A percentile compares a stretch with the other conserved stretches of the same genome.
phyloP scores from a whole-genome alignment of 2,329 filamentous ascomycete species.

The Tolypocladium cylindrosporum region DNA sequence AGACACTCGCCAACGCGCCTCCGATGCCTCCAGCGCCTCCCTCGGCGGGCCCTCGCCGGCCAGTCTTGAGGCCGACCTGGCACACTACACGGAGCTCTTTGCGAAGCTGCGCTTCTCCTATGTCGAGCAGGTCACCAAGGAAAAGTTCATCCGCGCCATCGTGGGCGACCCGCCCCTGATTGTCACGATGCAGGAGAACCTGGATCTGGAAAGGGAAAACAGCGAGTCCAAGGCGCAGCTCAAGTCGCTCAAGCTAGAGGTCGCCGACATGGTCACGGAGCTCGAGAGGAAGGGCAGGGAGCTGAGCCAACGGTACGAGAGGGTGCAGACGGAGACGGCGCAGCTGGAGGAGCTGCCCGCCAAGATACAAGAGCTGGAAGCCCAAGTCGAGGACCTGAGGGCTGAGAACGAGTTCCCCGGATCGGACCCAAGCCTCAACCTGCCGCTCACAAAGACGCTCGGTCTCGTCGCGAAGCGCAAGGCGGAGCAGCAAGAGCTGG shows the following conservation, averaged over 20 bases:
- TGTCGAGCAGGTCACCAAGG: slow-evolving; percentile 96
- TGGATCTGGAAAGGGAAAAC: slow-evolving; percentile 60
- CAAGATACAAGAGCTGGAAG: slow-evolving; percentile 38
- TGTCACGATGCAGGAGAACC: slow-evolving; percentile 72
- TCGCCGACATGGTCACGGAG: slow-evolving; percentile 60
- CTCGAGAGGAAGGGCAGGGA: slow-evolving; percentile 57
- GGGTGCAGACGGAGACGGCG: slow-evolving; percentile 35
- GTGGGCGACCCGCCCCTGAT: slow-evolving; percentile 84
- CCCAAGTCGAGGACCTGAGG: slow-evolving; percentile 34
- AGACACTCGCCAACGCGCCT: slow-evolving; percentile 44
- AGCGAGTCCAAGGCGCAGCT: slow-evolving; percentile 64
- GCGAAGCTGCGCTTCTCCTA: slow-evolving; percentile 95
- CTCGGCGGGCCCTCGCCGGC: slow-evolving; percentile 62
- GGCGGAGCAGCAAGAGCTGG: slow-evolving; percentile 42
- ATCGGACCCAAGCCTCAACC: slow-evolving; percentile 34
- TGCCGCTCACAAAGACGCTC: slow-evolving; percentile 48
- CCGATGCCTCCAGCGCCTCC: slow-evolving; percentile 59
- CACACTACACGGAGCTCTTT: slow-evolving; percentile 91
- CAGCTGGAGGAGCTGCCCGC: slow-evolving; percentile 40
- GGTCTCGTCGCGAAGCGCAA: slow-evolving; percentile 41
- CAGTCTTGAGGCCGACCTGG: slow-evolving; percentile 71
- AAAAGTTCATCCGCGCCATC: slow-evolving; percentile 90
- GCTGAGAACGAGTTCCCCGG: slow-evolving; percentile 24
- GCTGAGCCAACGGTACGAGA: slow-evolving; percentile 44
- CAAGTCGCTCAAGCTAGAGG: slow-evolving; percentile 70